Conservation (phyloP, 805 yeast species). For the Wickerhamomyces bisporus region DNA sequence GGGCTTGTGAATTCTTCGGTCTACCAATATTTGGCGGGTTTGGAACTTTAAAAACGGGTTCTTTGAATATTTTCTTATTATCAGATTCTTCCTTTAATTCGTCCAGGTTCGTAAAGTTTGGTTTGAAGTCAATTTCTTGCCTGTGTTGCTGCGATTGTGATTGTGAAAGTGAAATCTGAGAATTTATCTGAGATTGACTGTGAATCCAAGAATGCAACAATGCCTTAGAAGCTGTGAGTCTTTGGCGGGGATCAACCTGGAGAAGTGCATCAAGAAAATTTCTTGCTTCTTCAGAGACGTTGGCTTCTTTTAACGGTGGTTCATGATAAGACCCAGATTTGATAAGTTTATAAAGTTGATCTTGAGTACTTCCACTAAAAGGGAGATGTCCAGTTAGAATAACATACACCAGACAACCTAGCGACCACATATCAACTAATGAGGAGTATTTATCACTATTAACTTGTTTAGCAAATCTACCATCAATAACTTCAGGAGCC, state of each 20-base stretch:
- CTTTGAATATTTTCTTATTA: conserved; percentile 3
- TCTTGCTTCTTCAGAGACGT: conserved; percentile 62
- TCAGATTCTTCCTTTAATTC: conserved; percentile 6
- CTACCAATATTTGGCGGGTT: conserved; percentile 8
- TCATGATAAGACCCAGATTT: conserved; percentile 75
- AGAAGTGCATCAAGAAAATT: conserved; percentile 68
- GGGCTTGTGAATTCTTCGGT: neutral
- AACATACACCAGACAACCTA: conserved; percentile 92
- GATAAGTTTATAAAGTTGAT: conserved; percentile 73
- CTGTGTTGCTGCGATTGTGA: conserved; percentile 63
- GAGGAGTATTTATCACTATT: conserved; percentile 56
- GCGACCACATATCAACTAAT: conserved; percentile 95
- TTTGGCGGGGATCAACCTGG: conserved; percentile 66
- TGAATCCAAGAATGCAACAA: conserved; percentile 78
- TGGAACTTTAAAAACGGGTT: conserved; percentile 21
- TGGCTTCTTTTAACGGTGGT: conserved; percentile 61
- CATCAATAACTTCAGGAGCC: conserved; percentile 84
- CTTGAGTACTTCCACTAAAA: conserved; percentile 89
- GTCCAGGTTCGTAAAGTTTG: conserved; percentile 17
- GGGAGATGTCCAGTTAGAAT: conserved; percentile 91
- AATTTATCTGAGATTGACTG: conserved; percentile 15
- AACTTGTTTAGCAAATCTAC: conserved; percentile 26
- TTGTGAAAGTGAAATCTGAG: conserved; percentile 58
- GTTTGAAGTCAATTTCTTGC: conserved; percentile 26
- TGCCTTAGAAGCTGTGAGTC: conserved; percentile 76